phyloP scores from a whole-genome alignment of 352 stramenopile genomes.

The Globisporangium apiculatum region DNA sequence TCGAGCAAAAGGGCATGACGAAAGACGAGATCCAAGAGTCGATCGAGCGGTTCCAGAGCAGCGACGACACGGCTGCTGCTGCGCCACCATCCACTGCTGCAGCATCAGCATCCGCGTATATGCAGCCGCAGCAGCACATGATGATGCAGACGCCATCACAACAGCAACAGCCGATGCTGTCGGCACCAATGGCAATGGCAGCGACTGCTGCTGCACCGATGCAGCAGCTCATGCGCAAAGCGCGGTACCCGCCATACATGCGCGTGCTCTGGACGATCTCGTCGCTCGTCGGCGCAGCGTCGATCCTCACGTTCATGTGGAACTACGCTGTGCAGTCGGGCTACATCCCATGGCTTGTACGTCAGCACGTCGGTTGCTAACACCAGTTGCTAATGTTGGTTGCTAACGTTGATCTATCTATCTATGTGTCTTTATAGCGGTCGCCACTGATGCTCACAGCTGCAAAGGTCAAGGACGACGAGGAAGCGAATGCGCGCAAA shows the following conservation, averaged over 20 bases:
- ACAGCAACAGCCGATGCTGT: constrained; percentile 16
- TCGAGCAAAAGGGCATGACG: constrained; percentile 77
- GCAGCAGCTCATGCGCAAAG: constrained; percentile 31
- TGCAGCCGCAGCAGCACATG: constrained; percentile 4
- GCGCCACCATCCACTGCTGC: neutral
- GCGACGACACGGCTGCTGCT: neutral
- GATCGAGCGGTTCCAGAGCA: constrained; percentile 56
- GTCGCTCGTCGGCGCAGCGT: constrained; percentile 60
- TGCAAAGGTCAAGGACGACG: constrained; percentile 39
- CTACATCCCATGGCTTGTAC: constrained; percentile 62
- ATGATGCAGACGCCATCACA: constrained; percentile 6
- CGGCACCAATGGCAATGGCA: constrained; percentile 38
- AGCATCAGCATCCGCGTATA: constrained; percentile 2
- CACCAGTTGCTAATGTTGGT: too few relatives aligned
- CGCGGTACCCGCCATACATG: constrained; percentile 46
- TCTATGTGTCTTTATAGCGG: constrained; percentile 14
- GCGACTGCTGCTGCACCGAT: constrained; percentile 27
- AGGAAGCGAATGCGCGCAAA: constrained; percentile 42
- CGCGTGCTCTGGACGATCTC: constrained; percentile 64
- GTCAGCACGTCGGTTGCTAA: constrained; percentile 1
- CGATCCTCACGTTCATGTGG: constrained; percentile 67
- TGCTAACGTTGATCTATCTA: neutral
- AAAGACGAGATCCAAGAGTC: constrained; percentile 78
- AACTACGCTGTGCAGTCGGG: constrained; percentile 65
- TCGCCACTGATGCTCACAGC: constrained; percentile 36